Evolutionary conservation across 2,329 filamentous ascomycete genomes (phyloP).

Genomic region (Alternaria conjuncta): DNA sequence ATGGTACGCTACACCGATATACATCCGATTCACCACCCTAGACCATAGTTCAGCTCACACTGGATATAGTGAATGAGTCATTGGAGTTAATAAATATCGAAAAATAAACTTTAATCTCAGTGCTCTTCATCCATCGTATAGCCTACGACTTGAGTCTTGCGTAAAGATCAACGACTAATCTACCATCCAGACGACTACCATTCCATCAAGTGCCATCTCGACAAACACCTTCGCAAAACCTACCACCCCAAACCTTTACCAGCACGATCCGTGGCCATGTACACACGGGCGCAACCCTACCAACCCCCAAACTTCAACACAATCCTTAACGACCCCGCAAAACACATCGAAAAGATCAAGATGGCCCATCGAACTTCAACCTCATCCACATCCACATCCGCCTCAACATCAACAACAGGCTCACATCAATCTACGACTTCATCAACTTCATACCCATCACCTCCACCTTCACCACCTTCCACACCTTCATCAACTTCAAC

Average conservation of each 20-base stretch:
- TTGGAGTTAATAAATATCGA: fast-evolving
- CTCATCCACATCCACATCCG: not conserved
- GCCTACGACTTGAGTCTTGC: too few relatives aligned
- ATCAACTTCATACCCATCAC: not conserved
- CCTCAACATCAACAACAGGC: not conserved
- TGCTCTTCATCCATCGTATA: too few relatives aligned
- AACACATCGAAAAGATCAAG: not conserved
- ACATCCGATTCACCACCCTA: fast-evolving
- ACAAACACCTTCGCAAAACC: not conserved
- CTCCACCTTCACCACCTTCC: too few relatives aligned
- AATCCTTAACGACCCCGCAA: not conserved
- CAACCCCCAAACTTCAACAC: not conserved
- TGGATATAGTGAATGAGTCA: not conserved
- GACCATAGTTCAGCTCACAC: not conserved
- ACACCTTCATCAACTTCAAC: not conserved
- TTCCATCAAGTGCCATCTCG: not conserved
- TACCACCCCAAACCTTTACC: too few relatives aligned
- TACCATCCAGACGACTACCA: not conserved
- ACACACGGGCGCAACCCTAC: not conserved
- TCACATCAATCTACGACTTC: not conserved
- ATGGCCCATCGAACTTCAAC: not conserved
- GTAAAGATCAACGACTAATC: not conserved
- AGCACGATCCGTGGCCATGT: not conserved
- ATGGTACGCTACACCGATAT: not conserved
- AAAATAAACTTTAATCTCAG: not conserved